Base-by-base conservation (phyloP, 2,329 filamentous ascomycete genomes). In the Aciculosporium take region DNA sequence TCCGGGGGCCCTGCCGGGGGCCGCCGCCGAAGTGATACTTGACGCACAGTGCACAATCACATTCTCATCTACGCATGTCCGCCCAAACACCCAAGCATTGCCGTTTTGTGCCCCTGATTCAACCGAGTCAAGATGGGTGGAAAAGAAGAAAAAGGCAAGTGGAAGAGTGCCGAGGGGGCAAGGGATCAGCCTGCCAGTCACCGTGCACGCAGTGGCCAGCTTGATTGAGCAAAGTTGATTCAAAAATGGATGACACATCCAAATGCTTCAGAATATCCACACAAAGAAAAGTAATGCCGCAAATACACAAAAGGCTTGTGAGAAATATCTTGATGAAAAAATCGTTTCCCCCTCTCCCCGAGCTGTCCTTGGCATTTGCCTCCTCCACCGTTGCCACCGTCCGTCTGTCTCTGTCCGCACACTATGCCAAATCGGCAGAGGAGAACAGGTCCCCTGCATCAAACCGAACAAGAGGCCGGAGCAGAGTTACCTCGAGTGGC, bases 401-500 rank as follows among this genome's bases (percentile, higher is more conserved):
- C n/a, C n/a, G n/a, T n/a, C n/a, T n/a, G n/a, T n/a, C n/a, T n/a
- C 27, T 29, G 12, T 10, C 27, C 12, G 27, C 5, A 6, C n/a
- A 10, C 12, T 10, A 33, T 33, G 10, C 30, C 5, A 32, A 20
- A 33, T 33, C 10, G 15, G 17, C n/a, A 33, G n/a, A 33, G 33
- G 13, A 36, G n/a, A n/a, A 9, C 0, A 23, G 24, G 35, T 23
- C n/a, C 7, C 35, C 27, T 13, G 1, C 10, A 4, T 33, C 31
- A 17, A n/a, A n/a, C 18, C 9, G 20, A 13, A 15, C 7, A 8
- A 3, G 23, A 20, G 20, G 27, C 9, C 9, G 27, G n/a, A n/a
- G n/a, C 21, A 25, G 33, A 17, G 21, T 35, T 17, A 36, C 21
- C n/a, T 10, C 28, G 53, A 59, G 41, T 52, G 49, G 30, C 46